Base-by-base conservation (phyloP, 306 rosid genomes). In the Castanea crenata region DNA sequence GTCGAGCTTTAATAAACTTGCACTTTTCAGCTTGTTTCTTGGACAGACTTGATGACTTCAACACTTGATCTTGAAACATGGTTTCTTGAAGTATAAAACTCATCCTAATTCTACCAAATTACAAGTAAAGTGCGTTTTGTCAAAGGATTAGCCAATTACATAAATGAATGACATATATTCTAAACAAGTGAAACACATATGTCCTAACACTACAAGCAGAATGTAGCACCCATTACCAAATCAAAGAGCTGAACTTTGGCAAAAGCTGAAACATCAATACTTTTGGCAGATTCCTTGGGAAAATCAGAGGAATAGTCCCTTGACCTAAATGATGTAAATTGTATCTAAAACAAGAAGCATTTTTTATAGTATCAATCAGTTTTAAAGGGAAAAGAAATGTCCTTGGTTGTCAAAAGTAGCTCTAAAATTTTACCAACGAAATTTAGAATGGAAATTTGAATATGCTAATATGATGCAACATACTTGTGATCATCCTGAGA, bases 401-500 rank as follows among this genome's bases (percentile, higher is more conserved):
- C 23, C 14, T 64, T 15, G n/a, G 31, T 31, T 31, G 25, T 56
- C 44, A 20, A 64, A 31, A 64, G 14, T 31, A 63, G 71, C 29
- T 79, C 55, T 62, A 27, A 29, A 16, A 2, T 58, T 35, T 20
- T 38, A 25, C 67, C 23, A 20, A 5, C 15, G 57, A 44, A 62
- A 20, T 34, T 76, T 21, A 69, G 29, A 74, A 38, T n/a, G 52
- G 55, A 52, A 65, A 51, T 10, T 3, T 29, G 56, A 57, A 10
- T 35, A 56, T 32, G 59, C 56, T 20, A 46, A 62, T 12, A 71
- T 35, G 54, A 82, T 8, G 56, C 65, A 82, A 85, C 92, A 63
- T 92, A 92, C 99, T 87, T 93, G 74, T 79, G 89, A 79, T 88
- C 93, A 79, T 92, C 92, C 73, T 74, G 92, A 79, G 97, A 80